Percentiles rank a stretch among this genome's conserved stretches.
Conservation (phyloP, 169 alveolate genomes). For the Plasmodium malariae region DNA sequence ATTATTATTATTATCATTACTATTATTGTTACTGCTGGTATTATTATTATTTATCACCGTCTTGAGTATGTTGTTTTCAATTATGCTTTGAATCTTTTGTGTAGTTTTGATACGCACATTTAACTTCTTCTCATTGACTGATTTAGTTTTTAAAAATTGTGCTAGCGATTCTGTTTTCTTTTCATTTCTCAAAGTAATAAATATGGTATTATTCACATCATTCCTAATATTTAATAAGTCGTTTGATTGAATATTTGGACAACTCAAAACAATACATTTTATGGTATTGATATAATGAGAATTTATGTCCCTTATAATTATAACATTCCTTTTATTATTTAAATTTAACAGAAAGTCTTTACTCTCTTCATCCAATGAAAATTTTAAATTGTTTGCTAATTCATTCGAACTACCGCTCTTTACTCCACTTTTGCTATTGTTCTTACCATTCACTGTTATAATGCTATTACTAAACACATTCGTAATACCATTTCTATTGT, state of each 20-base stretch:
- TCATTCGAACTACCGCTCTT: background rate
- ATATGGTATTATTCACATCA: constrained; percentile 73
- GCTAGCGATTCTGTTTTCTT: constrained; percentile 69
- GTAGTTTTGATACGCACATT: constrained; percentile 71
- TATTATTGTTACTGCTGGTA: background rate
- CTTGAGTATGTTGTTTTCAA: constrained; percentile 68
- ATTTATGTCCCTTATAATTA: constrained; percentile 60
- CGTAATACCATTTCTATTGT: background rate
- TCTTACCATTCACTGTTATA: background rate
- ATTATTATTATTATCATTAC: background rate
- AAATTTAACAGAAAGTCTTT: constrained; percentile 62
- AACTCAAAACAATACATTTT: constrained; percentile 36
- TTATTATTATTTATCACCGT: background rate
- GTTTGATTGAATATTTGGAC: constrained; percentile 44
- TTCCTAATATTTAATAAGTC: constrained; percentile 54
- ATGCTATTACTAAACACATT: no score
- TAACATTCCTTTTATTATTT: constrained; percentile 61
- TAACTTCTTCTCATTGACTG: constrained; percentile 59
- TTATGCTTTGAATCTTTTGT: constrained; percentile 61
- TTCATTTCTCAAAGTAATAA: constrained; percentile 70
- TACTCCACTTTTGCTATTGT: background rate
- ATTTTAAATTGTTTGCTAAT: background rate
- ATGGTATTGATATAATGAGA: constrained; percentile 54
- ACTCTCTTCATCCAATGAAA: constrained; percentile 53
- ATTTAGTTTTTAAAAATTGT: constrained; percentile 62